Conservation (phyloP, 2,329 filamentous ascomycete species). For the Aureobasidium mangrovei region DNA sequence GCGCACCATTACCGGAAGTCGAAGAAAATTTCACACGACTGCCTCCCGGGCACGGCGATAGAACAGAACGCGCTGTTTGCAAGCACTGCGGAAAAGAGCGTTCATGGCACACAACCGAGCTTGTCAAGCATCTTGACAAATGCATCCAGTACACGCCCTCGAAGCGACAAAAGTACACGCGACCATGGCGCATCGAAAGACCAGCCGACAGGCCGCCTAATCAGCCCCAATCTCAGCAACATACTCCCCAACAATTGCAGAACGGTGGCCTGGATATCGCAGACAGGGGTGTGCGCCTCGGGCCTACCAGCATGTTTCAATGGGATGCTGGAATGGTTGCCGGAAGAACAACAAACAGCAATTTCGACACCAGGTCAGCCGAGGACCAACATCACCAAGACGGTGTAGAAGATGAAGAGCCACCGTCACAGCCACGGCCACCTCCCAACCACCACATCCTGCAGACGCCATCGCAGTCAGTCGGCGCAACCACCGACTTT, state of each 20-base stretch:
- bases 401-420: neutral
- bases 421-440: neutral
- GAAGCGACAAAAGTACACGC: constrained; percentile 6
- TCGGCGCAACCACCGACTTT: neutral
- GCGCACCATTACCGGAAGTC: constrained; percentile 6
- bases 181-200: constrained; percentile 7
- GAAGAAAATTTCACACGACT: constrained; percentile 11
- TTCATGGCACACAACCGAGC: constrained; percentile 11
- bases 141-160: constrained; percentile 6
- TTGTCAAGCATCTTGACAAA: constrained; percentile 12
- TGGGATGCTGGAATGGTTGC: neutral
- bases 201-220: neutral
- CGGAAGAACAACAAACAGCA: neutral
- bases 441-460: neutral
- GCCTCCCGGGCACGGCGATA: constrained; percentile 3
- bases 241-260: neutral
- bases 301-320: neutral
- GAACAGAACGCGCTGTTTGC: constrained; percentile 11
- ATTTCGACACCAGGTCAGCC: neutral
- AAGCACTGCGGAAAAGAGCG: constrained; percentile 8
- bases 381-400: neutral
- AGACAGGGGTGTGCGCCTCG: neutral
- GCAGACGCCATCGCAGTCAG: neutral
- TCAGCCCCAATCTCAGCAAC: constrained; percentile 1
- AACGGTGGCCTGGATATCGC: neutral